These are phyloP conservation scores for Candida montana DNA, from an alignment of 805 yeast species.

Conservation along the genomic window DNA sequence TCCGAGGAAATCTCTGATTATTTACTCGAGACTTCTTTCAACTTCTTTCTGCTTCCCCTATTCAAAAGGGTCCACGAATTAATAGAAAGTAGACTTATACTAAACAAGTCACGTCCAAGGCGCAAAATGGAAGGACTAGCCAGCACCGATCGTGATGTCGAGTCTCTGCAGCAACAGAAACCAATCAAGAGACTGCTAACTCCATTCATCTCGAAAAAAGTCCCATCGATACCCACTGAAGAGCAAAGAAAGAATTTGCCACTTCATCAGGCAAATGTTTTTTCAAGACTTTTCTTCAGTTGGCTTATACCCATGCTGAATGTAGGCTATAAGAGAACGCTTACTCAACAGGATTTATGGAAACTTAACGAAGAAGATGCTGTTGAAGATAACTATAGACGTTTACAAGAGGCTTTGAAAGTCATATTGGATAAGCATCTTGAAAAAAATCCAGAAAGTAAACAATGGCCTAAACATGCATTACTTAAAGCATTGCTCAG, in stretches of 20 bases:
- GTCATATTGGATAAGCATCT: slow-evolving; percentile 15
- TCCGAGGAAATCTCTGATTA: too few relatives aligned
- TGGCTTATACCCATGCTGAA: slow-evolving; percentile 61
- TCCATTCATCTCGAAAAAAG: slow-evolving; percentile 7
- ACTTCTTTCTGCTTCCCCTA: too few relatives aligned
- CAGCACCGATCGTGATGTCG: not conserved
- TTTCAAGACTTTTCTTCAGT: slow-evolving; percentile 46
- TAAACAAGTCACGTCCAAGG: too few relatives aligned
- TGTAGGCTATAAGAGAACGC: slow-evolving; percentile 64
- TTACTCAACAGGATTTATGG: slow-evolving; percentile 58
- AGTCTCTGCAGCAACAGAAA: not conserved
- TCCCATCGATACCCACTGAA: slow-evolving; percentile 6
- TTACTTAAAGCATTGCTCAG: slow-evolving; percentile 37
- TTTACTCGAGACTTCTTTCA: too few relatives aligned
- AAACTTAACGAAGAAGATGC: slow-evolving; percentile 33
- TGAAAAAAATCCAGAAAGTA: not conserved
- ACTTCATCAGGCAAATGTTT: slow-evolving; percentile 7
- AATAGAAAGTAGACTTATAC: too few relatives aligned
- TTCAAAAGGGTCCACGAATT: too few relatives aligned
- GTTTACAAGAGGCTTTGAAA: slow-evolving; percentile 30
- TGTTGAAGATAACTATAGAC: slow-evolving; percentile 32
- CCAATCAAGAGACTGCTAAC: slow-evolving; percentile 9
- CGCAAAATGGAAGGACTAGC: too few relatives aligned
- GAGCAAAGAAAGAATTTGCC: slow-evolving; percentile 6
- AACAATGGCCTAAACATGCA: slow-evolving; percentile 17